Base-by-base conservation (phyloP, 768 basidiomycete genomes). In the Tylopilus plumbeoviolaceoides region DNA sequence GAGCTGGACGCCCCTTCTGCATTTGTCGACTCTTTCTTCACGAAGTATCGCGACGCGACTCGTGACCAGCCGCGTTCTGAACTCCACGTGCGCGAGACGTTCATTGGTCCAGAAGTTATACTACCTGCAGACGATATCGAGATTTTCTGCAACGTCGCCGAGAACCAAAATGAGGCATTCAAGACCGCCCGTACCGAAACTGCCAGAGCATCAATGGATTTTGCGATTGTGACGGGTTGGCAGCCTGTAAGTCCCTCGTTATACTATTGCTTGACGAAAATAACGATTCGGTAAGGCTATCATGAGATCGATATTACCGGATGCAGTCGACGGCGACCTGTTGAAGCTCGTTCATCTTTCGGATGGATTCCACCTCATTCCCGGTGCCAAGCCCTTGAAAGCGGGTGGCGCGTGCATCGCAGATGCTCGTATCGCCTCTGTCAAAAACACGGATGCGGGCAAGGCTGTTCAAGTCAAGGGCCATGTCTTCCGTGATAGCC, bases 221-320 rank as follows among this genome's bases (percentile, higher is more conserved):
- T 97, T 62, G 92, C 95, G 23, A 99, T 99, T 63, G 95, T 98
- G 47, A 87, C 94, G 38, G 95, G 95, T 43, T 99, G 97, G 97
- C 85, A 95, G 87, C n/a, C n/a, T n/a, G 93, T 93, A 67, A 55
- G 87, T 40, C 72, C 47, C 39, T 21, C 27, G 40, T 27, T 51
- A 23, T 35, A 21, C 1, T 44, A n/a, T 50, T 40, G 14, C 23
- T 17, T 33, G 9, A 27, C 35, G 18, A n/a, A 50, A 31, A 60
- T 53, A 4, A 63, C 43, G 28, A 48, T 59, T 31, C 48, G 54
- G 50, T 0, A 59, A 95, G 93, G 90, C 95, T n/a, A 98, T 99
- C 72, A 99, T 98, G 89, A 92, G 90, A 69, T 85, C 94, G 1
- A 95, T 98, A 72, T 99, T 99, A 83, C 97, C 97, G 7, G 67